A percentile compares a stretch with the other conserved stretches of the same genome.
phyloP scores from a whole-genome alignment of 345 rosid genomes.

The Raphanus raphanistrum region DNA sequence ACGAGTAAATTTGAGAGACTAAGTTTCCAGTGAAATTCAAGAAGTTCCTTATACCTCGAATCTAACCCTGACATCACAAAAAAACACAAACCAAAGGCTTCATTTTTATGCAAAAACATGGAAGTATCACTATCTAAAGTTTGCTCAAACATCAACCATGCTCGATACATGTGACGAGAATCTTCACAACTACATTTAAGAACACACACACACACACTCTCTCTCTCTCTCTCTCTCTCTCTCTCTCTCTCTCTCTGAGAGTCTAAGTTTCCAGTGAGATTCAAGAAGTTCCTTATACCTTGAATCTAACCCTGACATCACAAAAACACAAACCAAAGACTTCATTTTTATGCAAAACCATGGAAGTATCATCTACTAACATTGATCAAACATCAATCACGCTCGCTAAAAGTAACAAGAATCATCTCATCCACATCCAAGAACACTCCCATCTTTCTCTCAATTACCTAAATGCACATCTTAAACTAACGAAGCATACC shows the following conservation, averaged over 20 bases:
- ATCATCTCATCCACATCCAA: background rate
- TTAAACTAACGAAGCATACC: constrained; percentile 41
- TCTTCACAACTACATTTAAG: background rate
- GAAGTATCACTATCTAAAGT: background rate
- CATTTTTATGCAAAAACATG: constrained; percentile 6
- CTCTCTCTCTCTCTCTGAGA: too few relatives aligned
- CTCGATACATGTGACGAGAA: background rate
- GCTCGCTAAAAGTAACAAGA: background rate
- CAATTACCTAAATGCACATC: constrained; percentile 22
- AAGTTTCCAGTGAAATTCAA: background rate
- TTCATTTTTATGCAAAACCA: background rate
- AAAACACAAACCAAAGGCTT: background rate
- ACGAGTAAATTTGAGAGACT: background rate
- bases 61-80: constrained; percentile 19
- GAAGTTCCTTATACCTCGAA: background rate
- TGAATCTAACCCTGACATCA: constrained; percentile 14
- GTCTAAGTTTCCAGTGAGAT: background rate
- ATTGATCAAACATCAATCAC: background rate
- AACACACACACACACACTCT: too few relatives aligned
- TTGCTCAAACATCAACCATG: background rate
- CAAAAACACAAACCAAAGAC: background rate
- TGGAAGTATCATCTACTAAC: background rate
- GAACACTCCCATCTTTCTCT: background rate
- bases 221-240: too few relatives aligned
- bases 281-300: background rate